Percentiles rank a stretch among this genome's conserved stretches.
Evolutionary conservation across 202 grass and related monocot genomes (phyloP).

Genomic region (Setaria italica): DNA sequence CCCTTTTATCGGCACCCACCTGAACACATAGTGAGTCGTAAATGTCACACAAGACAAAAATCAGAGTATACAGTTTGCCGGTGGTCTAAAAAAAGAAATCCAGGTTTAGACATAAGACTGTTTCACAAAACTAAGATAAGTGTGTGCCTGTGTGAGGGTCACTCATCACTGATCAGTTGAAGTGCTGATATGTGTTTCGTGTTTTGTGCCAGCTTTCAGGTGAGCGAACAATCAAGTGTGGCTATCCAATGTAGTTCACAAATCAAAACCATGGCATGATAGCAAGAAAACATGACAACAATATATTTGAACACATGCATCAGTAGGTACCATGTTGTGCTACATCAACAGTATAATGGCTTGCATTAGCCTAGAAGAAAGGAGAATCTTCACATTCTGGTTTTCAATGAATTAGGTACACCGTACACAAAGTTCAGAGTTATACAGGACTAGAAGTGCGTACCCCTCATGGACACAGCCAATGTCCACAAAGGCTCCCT

Average conservation of each 20-base stretch:
- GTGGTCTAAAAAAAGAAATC: background rate
- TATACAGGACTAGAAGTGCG: slow-evolving; percentile 19
- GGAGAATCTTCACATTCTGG: background rate
- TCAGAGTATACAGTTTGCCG: background rate
- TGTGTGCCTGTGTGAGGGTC: background rate
- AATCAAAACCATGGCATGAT: background rate
- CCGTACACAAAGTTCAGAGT: background rate
- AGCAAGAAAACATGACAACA: slow-evolving; percentile 9
- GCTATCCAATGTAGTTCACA: slow-evolving; percentile 4
- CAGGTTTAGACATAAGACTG: background rate
- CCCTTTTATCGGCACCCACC: slow-evolving; percentile 96
- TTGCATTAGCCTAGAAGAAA: background rate
- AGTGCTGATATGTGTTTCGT: background rate
- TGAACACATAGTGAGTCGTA: slow-evolving; percentile 40
- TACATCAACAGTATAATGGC: background rate
- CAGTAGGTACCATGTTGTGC: background rate
- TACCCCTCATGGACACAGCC: slow-evolving; percentile 94
- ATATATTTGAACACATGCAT: background rate
- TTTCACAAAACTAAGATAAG: background rate
- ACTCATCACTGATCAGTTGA: background rate
- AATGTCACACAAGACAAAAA: background rate
- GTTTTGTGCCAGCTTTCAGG: background rate
- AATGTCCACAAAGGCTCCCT: slow-evolving; percentile 96
- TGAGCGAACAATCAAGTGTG: background rate
- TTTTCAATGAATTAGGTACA: slow-evolving; percentile 16